These are phyloP conservation scores for Scytalidium lignicola DNA, from an alignment of 2,329 filamentous ascomycete genomes.

Conservation along the genomic window DNA sequence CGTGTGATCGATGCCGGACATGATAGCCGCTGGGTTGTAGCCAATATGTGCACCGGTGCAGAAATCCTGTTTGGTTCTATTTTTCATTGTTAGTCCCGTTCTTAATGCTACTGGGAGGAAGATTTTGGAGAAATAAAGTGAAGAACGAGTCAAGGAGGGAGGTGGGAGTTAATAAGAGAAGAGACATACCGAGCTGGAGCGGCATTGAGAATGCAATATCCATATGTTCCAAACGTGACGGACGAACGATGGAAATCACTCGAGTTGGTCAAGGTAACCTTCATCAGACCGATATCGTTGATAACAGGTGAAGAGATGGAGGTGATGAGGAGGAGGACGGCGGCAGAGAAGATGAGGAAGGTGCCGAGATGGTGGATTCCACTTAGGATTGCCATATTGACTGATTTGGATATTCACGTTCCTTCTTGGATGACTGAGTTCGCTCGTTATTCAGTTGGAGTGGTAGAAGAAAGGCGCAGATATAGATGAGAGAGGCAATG, in stretches of 20 bases:
- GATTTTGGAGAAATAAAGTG: too few relatives aligned
- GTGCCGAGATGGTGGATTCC: constrained; percentile 51
- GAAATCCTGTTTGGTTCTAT: constrained; percentile 32
- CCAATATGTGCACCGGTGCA: constrained; percentile 48
- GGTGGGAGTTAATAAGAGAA: neutral
- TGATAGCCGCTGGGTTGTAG: constrained; percentile 47
- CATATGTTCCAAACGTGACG: constrained; percentile 56
- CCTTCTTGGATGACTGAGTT: too few relatives aligned
- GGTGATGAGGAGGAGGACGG: constrained; percentile 52
- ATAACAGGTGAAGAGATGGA: constrained; percentile 56
- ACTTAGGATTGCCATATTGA: neutral
- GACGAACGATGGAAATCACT: constrained; percentile 27
- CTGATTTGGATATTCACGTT: neutral
- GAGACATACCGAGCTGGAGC: constrained; percentile 20
- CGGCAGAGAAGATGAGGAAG: constrained; percentile 49
- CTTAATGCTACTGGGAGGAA: neutral
- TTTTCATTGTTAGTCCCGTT: neutral
- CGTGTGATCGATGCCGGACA: constrained; percentile 32
- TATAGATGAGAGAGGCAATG: too few relatives aligned
- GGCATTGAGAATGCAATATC: constrained; percentile 43
- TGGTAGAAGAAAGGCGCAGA: too few relatives aligned
- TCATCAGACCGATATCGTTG: constrained; percentile 47
- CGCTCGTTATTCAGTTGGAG: too few relatives aligned
- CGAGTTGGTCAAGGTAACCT: constrained; percentile 39
- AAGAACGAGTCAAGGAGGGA: too few relatives aligned